A percentile compares a stretch with the other conserved stretches of the same genome.
phyloP scores from a whole-genome alignment of 257 asterid genomes.

The Lithospermum erythrorhizon region DNA sequence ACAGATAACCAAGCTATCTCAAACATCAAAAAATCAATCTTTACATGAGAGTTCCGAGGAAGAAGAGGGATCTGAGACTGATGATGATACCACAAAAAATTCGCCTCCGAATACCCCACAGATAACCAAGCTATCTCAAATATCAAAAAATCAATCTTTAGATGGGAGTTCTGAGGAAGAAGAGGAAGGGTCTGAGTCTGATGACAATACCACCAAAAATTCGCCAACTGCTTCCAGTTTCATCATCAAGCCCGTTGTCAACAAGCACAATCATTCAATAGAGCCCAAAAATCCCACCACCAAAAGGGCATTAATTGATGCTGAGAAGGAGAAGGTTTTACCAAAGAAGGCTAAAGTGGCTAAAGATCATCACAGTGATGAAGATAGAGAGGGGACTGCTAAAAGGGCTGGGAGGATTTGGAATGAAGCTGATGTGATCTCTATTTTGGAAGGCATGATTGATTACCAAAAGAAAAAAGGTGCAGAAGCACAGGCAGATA shows the following conservation, averaged over 20 bases:
- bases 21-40: not conserved
- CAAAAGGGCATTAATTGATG: slow-evolving; percentile 9
- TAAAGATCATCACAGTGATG: slow-evolving; percentile 6
- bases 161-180: slow-evolving; percentile 3
- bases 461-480: slow-evolving; percentile 31
- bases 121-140: not conserved
- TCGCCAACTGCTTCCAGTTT: slow-evolving; percentile 30
- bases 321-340: slow-evolving; percentile 1
- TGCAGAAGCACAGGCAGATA: slow-evolving; percentile 22
- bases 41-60: not conserved
- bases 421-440: slow-evolving; percentile 43
- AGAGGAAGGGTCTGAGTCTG: slow-evolving; percentile 6
- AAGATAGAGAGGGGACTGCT: slow-evolving; percentile 13
- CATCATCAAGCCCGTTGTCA: slow-evolving; percentile 25
- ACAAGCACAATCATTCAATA: not conserved
- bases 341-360: slow-evolving; percentile 13
- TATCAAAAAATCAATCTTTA: not conserved
- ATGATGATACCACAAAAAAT: slow-evolving; percentile 10
- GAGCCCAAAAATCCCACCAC: slow-evolving; percentile 14
- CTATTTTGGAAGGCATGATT: slow-evolving; percentile 37
- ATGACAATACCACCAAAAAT: slow-evolving; percentile 10
- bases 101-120: slow-evolving; percentile 4
- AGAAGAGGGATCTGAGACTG: slow-evolving; percentile 5
- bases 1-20: not conserved
- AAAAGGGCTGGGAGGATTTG: slow-evolving; percentile 32